Percentiles rank a stretch among this genome's conserved stretches.
phyloP scores from a whole-genome alignment of 257 asterid genomes.

The Solanum verrucosum region DNA sequence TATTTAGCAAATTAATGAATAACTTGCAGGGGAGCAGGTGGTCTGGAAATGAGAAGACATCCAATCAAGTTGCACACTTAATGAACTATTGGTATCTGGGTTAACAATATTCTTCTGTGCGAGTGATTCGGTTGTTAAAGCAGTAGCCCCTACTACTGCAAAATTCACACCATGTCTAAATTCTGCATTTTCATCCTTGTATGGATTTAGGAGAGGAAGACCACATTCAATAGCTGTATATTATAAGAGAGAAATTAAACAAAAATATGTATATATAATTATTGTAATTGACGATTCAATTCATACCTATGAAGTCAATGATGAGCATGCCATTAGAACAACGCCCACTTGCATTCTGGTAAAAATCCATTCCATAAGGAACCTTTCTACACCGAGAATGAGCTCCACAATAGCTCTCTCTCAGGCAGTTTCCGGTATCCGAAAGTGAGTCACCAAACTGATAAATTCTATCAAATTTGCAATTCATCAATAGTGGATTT shows the following conservation, averaged over 20 bases:
- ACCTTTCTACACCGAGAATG: not conserved
- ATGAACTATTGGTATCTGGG: constrained; percentile 6
- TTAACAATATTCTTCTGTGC: not conserved
- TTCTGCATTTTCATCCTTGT: no score
- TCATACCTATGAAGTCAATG: not conserved
- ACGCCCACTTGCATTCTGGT: not conserved
- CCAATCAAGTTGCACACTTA: constrained; percentile 6
- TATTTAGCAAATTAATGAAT: no score
- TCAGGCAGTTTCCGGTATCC: constrained; percentile 6
- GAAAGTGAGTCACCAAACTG: constrained; percentile 8
- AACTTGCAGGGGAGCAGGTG: not conserved
- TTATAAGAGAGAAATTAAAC: no score
- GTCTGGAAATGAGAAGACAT: constrained; percentile 12
- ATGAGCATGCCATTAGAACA: constrained; percentile 10
- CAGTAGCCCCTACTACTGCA: no score
- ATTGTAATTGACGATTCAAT: no score
- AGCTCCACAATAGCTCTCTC: not conserved
- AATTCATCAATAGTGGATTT: not conserved
- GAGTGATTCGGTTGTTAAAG: no score
- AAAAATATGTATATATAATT: no score
- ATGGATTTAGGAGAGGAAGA: no score
- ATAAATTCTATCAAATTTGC: constrained; percentile 1
- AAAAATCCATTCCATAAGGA: constrained; percentile 5
- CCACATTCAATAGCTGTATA: no score
- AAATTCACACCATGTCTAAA: no score